Evolutionary conservation across 805 yeast genomes (phyloP).

Genomic region (Blastobotrys americana): DNA sequence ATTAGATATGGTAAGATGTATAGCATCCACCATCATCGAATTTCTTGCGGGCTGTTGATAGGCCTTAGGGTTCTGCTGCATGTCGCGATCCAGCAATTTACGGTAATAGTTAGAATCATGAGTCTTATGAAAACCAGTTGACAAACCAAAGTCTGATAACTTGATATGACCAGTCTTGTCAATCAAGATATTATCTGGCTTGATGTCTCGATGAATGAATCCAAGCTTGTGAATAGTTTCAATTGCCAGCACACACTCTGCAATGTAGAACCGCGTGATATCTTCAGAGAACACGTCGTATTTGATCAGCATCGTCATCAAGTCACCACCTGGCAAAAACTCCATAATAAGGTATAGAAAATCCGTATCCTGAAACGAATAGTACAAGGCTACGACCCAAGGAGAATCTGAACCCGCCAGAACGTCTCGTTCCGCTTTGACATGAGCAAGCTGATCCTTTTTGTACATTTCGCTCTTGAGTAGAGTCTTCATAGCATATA

Average conservation of each 20-base stretch:
- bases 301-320: slow-evolving; percentile 92
- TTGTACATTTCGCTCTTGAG: slow-evolving; percentile 89
- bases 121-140: slow-evolving; percentile 91
- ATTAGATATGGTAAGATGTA: slow-evolving; percentile 90
- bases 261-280: slow-evolving; percentile 81
- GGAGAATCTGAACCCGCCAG: slow-evolving; percentile 84
- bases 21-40: slow-evolving; percentile 86
- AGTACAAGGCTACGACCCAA: slow-evolving; percentile 79
- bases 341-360: slow-evolving; percentile 76
- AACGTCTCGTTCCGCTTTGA: slow-evolving; percentile 93
- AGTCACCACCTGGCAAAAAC: slow-evolving; percentile 75
- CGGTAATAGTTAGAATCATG: slow-evolving; percentile 85
- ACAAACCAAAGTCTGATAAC: slow-evolving; percentile 67
- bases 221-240: slow-evolving; percentile 92
- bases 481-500: slow-evolving; percentile 89
- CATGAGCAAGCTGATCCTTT: slow-evolving; percentile 91
- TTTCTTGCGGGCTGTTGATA: slow-evolving; percentile 39
- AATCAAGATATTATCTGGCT: slow-evolving; percentile 90
- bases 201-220: slow-evolving; percentile 92
- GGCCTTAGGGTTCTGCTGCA: slow-evolving; percentile 17
- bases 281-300: slow-evolving; percentile 94
- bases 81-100: slow-evolving; percentile 66
- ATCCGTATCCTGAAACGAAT: slow-evolving; percentile 72
- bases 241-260: slow-evolving; percentile 91
- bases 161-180: slow-evolving; percentile 70